A percentile compares a stretch with the other conserved stretches of the same genome.
These are phyloP conservation scores for Aspergillus thermomutatus DNA, from an alignment of 2,329 filamentous ascomycete genomes.

Conservation along the genomic window DNA sequence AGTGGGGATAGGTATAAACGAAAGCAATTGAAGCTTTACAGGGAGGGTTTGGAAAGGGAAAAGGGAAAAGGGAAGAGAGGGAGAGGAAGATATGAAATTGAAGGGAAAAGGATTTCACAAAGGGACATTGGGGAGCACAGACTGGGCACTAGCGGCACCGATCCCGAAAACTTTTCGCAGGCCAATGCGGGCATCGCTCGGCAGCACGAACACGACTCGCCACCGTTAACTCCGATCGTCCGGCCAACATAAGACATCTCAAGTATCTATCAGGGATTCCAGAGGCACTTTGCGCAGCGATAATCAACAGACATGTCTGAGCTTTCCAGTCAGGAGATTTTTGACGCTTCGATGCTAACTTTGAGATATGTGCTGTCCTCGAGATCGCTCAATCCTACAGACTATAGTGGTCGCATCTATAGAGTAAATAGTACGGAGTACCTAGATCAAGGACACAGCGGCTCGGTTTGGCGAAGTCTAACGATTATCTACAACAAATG, in stretches of 20 bases:
- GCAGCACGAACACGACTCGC: constrained; percentile 11
- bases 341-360: too few relatives aligned
- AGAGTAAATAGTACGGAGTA: background rate
- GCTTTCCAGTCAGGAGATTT: background rate
- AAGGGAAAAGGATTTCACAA: constrained; percentile 13
- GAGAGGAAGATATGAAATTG: constrained; percentile 26
- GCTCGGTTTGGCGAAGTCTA: background rate
- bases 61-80: constrained; percentile 12
- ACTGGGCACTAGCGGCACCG: constrained; percentile 18
- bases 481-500: too few relatives aligned
- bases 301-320: background rate
- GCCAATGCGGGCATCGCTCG: constrained; percentile 21
- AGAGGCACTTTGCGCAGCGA: too few relatives aligned
- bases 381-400: background rate
- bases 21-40: constrained; percentile 19
- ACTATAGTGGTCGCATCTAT: background rate
- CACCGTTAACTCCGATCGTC: constrained; percentile 19
- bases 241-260: constrained; percentile 10
- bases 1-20: background rate
- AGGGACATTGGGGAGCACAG: background rate
- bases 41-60: constrained; percentile 15
- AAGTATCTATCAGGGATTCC: background rate
- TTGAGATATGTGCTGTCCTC: background rate
- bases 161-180: constrained; percentile 34
- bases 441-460: background rate